Evolutionary conservation across 2,329 filamentous ascomycete genomes (phyloP), one percentile per base, ranked within the genome.

Genomic region (Aspergillus sclerotialis): DNA sequence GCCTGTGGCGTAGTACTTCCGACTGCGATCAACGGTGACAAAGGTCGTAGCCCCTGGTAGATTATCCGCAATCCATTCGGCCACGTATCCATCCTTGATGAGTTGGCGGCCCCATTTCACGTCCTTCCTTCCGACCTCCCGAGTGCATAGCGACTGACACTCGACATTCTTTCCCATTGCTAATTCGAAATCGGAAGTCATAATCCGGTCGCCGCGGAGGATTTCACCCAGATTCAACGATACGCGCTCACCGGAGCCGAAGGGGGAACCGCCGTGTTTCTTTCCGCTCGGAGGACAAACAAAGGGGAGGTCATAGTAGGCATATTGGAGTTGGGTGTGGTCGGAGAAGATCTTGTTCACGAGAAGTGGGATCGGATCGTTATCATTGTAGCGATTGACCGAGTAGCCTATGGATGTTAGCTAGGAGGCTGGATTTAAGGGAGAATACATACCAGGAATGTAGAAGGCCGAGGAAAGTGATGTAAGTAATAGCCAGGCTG

Each of bases 291-390:
- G 82, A 8, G 84, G 83, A 53, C 86, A 93, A 35, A 90, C 83
- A 58, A 93, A 94, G 6, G 87, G 86, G 1, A 93, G 78, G 49
- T 92, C 84, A 58, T 82, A 84, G 67, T 90, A 94, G 47, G 86
- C 86, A 75, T 88, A 93, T 60, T 93, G 86, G n/a, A 94, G 69
- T 58, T 92, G 82, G 6, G 84, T 92, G 51, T 84, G 80, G 63
- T 93, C 87, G 36, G 86, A 93, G 62, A 89, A 93, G 50, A 89
- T 80, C 61, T 94, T 94, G 68, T 94, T 94, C 45, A 92, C 84
- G 36, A 90, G 78, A n/a, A 94, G 70, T 1, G 87, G 86, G 25
- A 94, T 82, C 8, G 78, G 70, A 48, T 93, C 83, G 57, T 78
- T 75, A 44, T 88, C 76, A 45, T 72, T 73, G 58, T 93, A 93